Base-by-base conservation (phyloP, 1,284 basidiomycete genomes). In the Ustilago xerochloae region DNA sequence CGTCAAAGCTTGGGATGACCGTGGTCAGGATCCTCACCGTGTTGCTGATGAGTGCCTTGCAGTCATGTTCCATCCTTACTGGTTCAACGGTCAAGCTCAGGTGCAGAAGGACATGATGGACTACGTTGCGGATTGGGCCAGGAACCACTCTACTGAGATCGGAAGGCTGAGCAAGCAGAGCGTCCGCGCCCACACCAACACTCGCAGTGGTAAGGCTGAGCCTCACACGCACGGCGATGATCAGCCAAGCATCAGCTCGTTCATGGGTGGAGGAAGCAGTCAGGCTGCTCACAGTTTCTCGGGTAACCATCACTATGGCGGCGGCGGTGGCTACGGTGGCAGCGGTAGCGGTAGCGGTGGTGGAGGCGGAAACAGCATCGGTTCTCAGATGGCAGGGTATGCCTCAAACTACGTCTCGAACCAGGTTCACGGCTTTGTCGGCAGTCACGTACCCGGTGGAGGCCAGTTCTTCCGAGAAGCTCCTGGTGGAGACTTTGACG, bases 1-100 rank as follows among this genome's bases (percentile, higher is more conserved):
- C 16, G 90, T 91, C 45, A 91, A 90, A 78, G 93, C 93, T 1
- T 97, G 94, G 94, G 81, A 89, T 43, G 78, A 79, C 48, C 51
- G 49, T 13, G 64, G 38, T 32, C 24, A 58, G 32, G 66, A 78
- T 33, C 52, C 78, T 15, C 41, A 53, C 3, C 77, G 50, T 5
- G 63, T 77, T 12, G 79, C 78, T 2, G 80, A 81, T 51, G 78
- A 78, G 56, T 79, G 78, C 30, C 62, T 81, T 13, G 80, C 78
- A 10, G 59, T 63, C 56, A 74, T 80, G 72, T 80, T 80, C 71
- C 80, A 81, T 48, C 80, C 80, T 8, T 78, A 77, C 68, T 81
- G 77, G 77, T 75, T 69, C 61, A 69, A 63, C 39, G 36, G 59
- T 15, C 60, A 63, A 41, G 59, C 62, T 16, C 60, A 59, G 22